Conservation (phyloP, 805 yeast genomes). For the Metschnikowia picachoensis region DNA sequence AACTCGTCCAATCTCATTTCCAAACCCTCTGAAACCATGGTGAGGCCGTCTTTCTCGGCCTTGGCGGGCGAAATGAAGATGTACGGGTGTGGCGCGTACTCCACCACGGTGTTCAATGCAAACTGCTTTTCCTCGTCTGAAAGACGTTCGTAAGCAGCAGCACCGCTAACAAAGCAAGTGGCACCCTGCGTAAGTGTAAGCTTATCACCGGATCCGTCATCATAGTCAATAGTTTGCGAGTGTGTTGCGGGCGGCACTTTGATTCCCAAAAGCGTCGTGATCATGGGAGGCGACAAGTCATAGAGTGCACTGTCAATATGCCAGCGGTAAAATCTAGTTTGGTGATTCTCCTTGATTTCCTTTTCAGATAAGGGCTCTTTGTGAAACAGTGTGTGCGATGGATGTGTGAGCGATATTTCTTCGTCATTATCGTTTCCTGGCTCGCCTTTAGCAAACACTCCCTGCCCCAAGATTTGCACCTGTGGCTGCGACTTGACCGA, state of each 20-base stretch:
- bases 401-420: conserved; percentile 66
- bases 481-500: conserved; percentile 82
- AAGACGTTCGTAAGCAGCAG: conserved; percentile 64
- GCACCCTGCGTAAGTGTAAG: conserved; percentile 77
- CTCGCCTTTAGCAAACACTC: conserved; percentile 52
- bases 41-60: conserved; percentile 82
- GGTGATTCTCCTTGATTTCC: conserved; percentile 53
- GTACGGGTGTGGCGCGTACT: conserved; percentile 91
- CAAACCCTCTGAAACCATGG: conserved; percentile 78
- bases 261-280: conserved; percentile 79
- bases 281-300: conserved; percentile 80
- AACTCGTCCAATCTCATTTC: conserved; percentile 63
- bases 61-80: conserved; percentile 75
- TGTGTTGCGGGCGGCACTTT: conserved; percentile 69
- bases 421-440: conserved; percentile 61
- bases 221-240: conserved; percentile 59
- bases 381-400: conserved; percentile 81
- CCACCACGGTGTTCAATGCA: conserved; percentile 75
- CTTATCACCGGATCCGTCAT: conserved; percentile 50
- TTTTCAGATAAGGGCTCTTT: conserved; percentile 59
- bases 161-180: conserved; percentile 86
- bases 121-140: conserved; percentile 67
- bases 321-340: conserved; percentile 88
- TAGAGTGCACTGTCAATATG: conserved; percentile 89
- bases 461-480: conserved; percentile 87